These are phyloP conservation scores for Jamesozyma hellenica DNA, from an alignment of 805 yeast species.

Conservation along the genomic window DNA sequence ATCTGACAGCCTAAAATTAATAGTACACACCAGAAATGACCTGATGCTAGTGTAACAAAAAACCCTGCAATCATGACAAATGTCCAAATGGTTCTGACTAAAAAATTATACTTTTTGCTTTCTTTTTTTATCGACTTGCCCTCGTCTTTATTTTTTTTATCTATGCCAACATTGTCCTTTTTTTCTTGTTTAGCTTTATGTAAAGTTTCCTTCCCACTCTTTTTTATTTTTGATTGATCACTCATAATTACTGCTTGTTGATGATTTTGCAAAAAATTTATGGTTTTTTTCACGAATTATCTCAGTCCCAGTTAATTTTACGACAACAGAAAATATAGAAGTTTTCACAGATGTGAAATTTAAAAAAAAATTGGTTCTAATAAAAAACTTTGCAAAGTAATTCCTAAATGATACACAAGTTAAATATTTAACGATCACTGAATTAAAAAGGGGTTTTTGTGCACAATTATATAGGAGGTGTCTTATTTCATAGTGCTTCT, in stretches of 20 bases:
- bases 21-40: conserved; percentile 72
- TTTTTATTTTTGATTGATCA: background rate
- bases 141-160: background rate
- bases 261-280: no score
- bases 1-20: conserved; percentile 67
- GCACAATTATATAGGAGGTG: no score
- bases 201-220: background rate
- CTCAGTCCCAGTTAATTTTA: no score
- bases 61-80: conserved; percentile 77
- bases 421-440: no score
- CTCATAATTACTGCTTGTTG: background rate
- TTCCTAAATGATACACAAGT: no score
- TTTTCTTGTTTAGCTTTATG: background rate
- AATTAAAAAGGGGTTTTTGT: no score
- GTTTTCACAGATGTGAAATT: no score
- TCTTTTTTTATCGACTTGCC: conserved; percentile 8
- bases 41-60: conserved; percentile 62
- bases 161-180: background rate
- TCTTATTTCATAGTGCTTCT: no score
- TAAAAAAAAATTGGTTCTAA: no score
- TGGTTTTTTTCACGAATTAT: no score
- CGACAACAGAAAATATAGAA: no score
- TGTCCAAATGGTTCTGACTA: conserved; percentile 88
- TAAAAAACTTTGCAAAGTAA: no score
- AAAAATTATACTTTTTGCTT: conserved; percentile 34